Evolutionary conservation across 495 filamentous ascomycete genomes (phyloP).

Genomic region (Coniosporium apollinis): DNA sequence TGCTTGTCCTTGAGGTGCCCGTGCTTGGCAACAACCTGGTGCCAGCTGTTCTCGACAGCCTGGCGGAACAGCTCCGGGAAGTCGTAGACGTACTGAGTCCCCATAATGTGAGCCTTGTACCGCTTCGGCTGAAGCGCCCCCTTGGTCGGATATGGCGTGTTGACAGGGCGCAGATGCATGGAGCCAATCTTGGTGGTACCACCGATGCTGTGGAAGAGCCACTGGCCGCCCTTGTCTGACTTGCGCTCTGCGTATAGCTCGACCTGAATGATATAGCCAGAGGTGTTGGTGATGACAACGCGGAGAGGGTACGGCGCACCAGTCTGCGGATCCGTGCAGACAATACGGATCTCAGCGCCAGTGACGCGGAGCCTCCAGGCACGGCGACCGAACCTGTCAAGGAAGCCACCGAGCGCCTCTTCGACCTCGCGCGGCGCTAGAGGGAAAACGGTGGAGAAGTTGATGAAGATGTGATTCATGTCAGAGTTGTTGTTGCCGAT

Average conservation of each 20-base stretch:
- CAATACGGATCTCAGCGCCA: constrained; percentile 93
- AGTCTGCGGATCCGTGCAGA: constrained; percentile 78
- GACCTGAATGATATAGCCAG: constrained; percentile 94
- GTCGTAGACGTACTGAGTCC: constrained; percentile 97
- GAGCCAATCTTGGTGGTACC: constrained; percentile 86
- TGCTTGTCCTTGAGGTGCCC: constrained; percentile 60
- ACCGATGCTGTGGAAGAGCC: constrained; percentile 96
- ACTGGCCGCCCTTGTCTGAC: constrained; percentile 84
- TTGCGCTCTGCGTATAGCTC: constrained; percentile 96
- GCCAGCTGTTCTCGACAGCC: constrained; percentile 93
- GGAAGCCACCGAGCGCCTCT: constrained; percentile 82
- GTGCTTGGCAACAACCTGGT: constrained; percentile 50
- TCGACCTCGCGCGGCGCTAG: constrained; percentile 81
- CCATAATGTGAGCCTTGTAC: constrained; percentile 98
- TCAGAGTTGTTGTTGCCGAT: constrained; percentile 98
- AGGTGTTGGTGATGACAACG: constrained; percentile 96
- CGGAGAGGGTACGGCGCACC: constrained; percentile 82
- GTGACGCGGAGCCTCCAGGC: constrained; percentile 94
- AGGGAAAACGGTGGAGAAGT: constrained; percentile 92
- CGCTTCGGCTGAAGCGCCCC: constrained; percentile 97
- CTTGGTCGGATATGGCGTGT: constrained; percentile 90
- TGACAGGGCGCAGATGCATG: constrained; percentile 84
- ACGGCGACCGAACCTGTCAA: constrained; percentile 89
- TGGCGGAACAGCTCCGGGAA: constrained; percentile 99
- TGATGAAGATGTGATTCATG: constrained; percentile 99